Conservation (phyloP, 345 rosid species). For the Euphorbia pulcherrima region DNA sequence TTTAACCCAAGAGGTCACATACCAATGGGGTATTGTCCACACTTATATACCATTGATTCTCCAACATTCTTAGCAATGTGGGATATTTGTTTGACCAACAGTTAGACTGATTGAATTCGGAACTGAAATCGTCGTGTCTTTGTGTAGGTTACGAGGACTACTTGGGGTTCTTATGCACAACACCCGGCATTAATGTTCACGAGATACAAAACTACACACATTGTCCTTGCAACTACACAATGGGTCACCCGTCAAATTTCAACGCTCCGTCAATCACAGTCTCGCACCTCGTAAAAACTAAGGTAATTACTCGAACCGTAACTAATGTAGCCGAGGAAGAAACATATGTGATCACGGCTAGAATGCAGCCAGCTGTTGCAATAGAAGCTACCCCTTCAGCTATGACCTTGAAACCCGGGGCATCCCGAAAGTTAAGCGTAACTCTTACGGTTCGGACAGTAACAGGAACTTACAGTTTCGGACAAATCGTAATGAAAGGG, state of each 20-base stretch:
- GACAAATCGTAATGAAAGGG: conserved; percentile 78
- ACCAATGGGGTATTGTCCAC: too few species aligned
- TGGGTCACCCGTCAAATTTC: conserved; percentile 79
- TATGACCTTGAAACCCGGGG: conserved; percentile 68
- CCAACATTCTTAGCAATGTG: too few species aligned
- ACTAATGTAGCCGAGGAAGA: conserved; percentile 83
- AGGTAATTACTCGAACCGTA: conserved; percentile 61
- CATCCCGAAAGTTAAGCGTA: conserved; percentile 57
- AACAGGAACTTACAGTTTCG: conserved; percentile 72
- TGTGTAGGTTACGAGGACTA: conserved; percentile 75
- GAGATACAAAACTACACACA: conserved; percentile 79
- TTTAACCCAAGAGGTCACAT: too few species aligned
- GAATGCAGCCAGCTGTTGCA: conserved; percentile 84
- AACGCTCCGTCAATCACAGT: conserved; percentile 85
- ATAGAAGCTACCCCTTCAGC: conserved; percentile 82
- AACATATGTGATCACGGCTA: conserved; percentile 67
- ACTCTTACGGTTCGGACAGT: conserved; percentile 66
- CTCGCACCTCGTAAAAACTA: conserved; percentile 71
- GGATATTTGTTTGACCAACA: too few species aligned
- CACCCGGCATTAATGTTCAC: conserved; percentile 69
- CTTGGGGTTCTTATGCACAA: conserved; percentile 89
- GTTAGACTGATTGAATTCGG: too few species aligned
- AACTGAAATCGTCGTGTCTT: background rate
- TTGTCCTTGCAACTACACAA: conserved; percentile 66
- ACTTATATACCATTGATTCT: too few species aligned